A percentile compares a stretch with the other conserved stretches of the same genome.
phyloP scores from a whole-genome alignment of 177 flowering plant species.

The Vitis hybrid region DNA sequence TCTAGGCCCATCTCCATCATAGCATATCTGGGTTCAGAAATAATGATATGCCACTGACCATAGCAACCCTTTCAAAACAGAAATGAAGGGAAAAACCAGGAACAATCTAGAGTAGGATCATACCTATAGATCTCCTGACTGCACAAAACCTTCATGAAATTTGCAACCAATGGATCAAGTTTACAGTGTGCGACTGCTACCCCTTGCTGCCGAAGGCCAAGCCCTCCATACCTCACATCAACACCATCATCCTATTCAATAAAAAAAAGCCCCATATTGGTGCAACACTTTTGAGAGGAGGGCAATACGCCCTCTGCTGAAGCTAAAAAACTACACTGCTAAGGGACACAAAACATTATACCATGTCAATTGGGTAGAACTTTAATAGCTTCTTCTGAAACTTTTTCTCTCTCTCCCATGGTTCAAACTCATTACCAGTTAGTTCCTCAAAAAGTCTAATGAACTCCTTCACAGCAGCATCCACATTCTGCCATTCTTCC shows the following conservation, averaged over 20 bases:
- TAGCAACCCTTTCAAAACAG: too few species aligned
- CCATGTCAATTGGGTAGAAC: conserved; percentile 79
- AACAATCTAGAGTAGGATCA: too few species aligned
- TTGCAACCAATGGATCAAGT: conserved; percentile 66
- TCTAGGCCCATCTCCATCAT: conserved; percentile 81
- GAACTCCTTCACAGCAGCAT: conserved; percentile 58
- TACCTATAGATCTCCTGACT: conserved; percentile 78
- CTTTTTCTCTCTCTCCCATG: conserved; percentile 86
- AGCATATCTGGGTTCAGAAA: conserved; percentile 50
- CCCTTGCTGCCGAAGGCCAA: conserved; percentile 75
- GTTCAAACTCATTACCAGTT: conserved; percentile 79
- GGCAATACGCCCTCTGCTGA: too few species aligned
- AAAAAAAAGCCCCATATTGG: background rate
- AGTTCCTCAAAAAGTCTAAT: conserved; percentile 61
- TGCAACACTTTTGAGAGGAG: too few species aligned
- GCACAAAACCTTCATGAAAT: conserved; percentile 72
- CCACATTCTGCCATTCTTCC: conserved; percentile 52
- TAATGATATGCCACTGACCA: too few species aligned
- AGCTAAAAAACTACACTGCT: background rate
- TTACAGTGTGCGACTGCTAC: conserved; percentile 61
- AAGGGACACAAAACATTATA: conserved; percentile 8
- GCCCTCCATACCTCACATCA: conserved; percentile 75
- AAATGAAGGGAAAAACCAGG: too few species aligned
- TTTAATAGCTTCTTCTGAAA: conserved; percentile 52
- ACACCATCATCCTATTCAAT: conserved; percentile 64